phyloP scores from a whole-genome alignment of 1,284 basidiomycete genomes.

The Ustilago sp. region DNA sequence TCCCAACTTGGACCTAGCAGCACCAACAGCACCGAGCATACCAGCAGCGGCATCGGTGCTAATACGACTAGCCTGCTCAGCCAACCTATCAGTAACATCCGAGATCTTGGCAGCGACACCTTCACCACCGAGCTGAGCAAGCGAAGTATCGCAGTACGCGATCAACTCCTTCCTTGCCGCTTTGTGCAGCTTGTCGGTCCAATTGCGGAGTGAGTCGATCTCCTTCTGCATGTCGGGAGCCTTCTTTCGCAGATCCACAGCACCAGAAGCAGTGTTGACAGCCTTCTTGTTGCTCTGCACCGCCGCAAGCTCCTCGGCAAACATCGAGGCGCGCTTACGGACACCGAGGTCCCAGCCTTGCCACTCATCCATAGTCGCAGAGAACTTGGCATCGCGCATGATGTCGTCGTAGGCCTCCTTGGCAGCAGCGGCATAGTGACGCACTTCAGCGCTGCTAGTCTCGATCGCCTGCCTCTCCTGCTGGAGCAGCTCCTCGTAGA shows the following conservation, averaged over 20 bases:
- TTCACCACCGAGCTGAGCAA: slow-evolving; percentile 47
- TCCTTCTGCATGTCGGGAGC: slow-evolving; percentile 51
- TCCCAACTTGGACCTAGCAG: slow-evolving; percentile 46
- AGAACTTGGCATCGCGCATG: slow-evolving; percentile 63
- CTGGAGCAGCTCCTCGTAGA: slow-evolving; percentile 41
- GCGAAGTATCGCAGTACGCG: slow-evolving; percentile 37
- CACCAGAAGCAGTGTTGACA: slow-evolving; percentile 31
- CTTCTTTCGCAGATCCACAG: slow-evolving; percentile 41
- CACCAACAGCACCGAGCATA: slow-evolving; percentile 47
- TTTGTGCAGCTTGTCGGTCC: slow-evolving; percentile 47
- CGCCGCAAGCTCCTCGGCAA: slow-evolving; percentile 46
- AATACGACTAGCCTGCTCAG: slow-evolving; percentile 46
- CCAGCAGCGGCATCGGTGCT: slow-evolving; percentile 50
- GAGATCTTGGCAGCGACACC: slow-evolving; percentile 45
- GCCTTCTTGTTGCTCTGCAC: slow-evolving; percentile 43
- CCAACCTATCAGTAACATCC: slow-evolving; percentile 48
- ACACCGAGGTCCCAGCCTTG: slow-evolving; percentile 64
- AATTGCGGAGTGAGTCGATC: slow-evolving; percentile 28
- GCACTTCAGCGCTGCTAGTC: slow-evolving; percentile 53
- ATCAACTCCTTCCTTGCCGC: slow-evolving; percentile 52
- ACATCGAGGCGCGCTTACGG: slow-evolving; percentile 43
- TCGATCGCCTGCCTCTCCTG: slow-evolving; percentile 54
- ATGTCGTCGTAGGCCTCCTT: slow-evolving; percentile 52
- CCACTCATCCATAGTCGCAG: slow-evolving; percentile 60
- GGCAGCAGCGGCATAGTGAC: slow-evolving; percentile 50